Evolutionary conservation across 2,329 filamentous ascomycete genomes (phyloP), one percentile per base, ranked within the genome.

Genomic region (Alternaria consortialis): DNA sequence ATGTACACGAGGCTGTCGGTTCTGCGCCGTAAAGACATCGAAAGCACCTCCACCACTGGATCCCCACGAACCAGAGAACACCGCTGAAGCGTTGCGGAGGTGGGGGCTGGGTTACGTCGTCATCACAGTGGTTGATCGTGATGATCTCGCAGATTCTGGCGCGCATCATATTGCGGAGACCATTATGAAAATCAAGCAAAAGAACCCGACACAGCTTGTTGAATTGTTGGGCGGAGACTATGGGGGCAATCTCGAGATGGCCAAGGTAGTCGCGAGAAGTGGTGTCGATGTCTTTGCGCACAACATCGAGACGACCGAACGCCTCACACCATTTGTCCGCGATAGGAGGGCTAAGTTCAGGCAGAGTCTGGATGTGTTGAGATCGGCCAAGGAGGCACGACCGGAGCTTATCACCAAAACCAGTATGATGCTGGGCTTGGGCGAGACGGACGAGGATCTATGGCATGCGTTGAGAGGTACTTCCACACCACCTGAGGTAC

Each of bases 21-120:
- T 99, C 84, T 99, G 95, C 85, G 93, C 90, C 67, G 95, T 99
- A 53, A 98, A 98, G 85, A 99, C 95, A 3, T 90, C 84, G 60
- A 89, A 91, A 43, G 82, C 84, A 1, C 88, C 88, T 0, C 89
- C 93, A 12, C 92, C 95, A 11, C 86, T 99, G 51, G 95, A 99
- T 77, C 91, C 92, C 2, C 94, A 98, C 80, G 95, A 99, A 81
- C 95, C 95, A 1, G 95, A 99, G 84, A 90, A 99, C 80, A 97
- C 93, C 2, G 94, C 95, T 11, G 95, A 99, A 82, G 95, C 95
- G 20, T 84, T 99, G 68, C 89, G 89, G 44, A 84, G 95, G 63
- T 99, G 95, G 95, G 95, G 95, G 0, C 80, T 99, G 60, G 95
- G 95, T 3, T 99, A 99, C 71, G 94, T 99, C 5, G 95, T 99